These are phyloP conservation scores for Suillus subaureus DNA, from an alignment of 768 basidiomycete genomes.

Conservation along the genomic window DNA sequence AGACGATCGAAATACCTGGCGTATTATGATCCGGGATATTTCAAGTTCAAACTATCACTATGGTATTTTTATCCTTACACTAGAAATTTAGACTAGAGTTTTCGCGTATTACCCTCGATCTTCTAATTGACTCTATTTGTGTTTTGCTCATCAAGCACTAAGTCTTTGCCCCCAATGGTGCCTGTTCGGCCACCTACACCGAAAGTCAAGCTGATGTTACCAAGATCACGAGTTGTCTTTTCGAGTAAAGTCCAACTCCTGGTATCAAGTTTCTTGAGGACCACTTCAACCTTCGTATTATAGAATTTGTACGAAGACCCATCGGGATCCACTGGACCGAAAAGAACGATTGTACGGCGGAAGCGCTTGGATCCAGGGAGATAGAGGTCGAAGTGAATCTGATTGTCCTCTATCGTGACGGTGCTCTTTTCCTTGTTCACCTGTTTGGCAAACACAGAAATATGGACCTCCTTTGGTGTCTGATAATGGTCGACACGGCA, in stretches of 20 bases:
- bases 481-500: constrained; percentile 98
- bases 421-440: constrained; percentile 77
- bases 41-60: not conserved
- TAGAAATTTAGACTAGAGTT: constrained; percentile 19
- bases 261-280: constrained; percentile 78
- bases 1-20: constrained; percentile 75
- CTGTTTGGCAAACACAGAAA: constrained; percentile 92
- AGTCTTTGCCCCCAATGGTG: constrained; percentile 85
- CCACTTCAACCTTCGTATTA: constrained; percentile 88
- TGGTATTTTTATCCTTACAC: constrained; percentile 11
- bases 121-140: constrained; percentile 26
- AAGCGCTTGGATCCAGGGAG: constrained; percentile 86
- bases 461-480: constrained; percentile 85
- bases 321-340: constrained; percentile 77
- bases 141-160: constrained; percentile 73
- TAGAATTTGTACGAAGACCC: constrained; percentile 71
- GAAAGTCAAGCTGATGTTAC: constrained; percentile 82
- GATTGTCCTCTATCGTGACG: constrained; percentile 64
- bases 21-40: constrained; percentile 47
- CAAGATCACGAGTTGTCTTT: constrained; percentile 64
- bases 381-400: constrained; percentile 81
- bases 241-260: constrained; percentile 90
- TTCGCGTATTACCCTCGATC: constrained; percentile 2
- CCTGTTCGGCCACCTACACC: constrained; percentile 92
- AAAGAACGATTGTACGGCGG: constrained; percentile 72